phyloP scores from a whole-genome alignment of 78 protist genomes.

The Pigoraptor vietnamica region DNA sequence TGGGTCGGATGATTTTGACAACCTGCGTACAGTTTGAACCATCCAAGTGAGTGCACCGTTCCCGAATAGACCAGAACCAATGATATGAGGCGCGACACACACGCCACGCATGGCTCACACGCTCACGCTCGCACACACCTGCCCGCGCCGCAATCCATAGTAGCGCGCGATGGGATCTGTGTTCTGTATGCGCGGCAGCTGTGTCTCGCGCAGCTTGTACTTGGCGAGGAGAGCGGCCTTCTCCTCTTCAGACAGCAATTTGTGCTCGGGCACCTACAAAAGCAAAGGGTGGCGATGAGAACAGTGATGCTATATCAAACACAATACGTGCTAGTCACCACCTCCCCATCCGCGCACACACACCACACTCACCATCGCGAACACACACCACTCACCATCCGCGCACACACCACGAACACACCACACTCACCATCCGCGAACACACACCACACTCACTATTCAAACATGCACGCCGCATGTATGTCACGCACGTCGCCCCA shows the following conservation, averaged over 20 bases:
- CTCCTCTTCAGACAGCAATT: conserved; percentile 4
- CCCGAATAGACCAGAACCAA: background rate
- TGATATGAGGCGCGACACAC: background rate
- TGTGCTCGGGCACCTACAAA: conserved; percentile 65
- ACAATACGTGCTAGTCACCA: no score
- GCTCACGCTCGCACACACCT: background rate
- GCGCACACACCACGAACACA: no score
- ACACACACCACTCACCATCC: no score
- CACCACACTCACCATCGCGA: no score
- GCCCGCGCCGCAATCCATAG: conserved; percentile 32
- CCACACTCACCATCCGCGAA: no score
- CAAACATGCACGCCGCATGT: no score
- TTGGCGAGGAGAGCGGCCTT: background rate
- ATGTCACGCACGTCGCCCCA: no score
- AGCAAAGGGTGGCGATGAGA: no score
- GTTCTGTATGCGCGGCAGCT: conserved; percentile 63
- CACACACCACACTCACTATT: no score
- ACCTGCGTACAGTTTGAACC: conserved; percentile 29
- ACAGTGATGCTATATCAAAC: no score
- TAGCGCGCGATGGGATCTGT: conserved; percentile 66
- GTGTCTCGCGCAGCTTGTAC: conserved; percentile 39
- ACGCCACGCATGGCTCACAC: conserved; percentile 17
- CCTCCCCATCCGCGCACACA: no score
- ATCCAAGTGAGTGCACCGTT: background rate
- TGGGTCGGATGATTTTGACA: conserved; percentile 43